Conservation (phyloP, 2,329 filamentous ascomycete species). For the Monilinia fructigena region DNA sequence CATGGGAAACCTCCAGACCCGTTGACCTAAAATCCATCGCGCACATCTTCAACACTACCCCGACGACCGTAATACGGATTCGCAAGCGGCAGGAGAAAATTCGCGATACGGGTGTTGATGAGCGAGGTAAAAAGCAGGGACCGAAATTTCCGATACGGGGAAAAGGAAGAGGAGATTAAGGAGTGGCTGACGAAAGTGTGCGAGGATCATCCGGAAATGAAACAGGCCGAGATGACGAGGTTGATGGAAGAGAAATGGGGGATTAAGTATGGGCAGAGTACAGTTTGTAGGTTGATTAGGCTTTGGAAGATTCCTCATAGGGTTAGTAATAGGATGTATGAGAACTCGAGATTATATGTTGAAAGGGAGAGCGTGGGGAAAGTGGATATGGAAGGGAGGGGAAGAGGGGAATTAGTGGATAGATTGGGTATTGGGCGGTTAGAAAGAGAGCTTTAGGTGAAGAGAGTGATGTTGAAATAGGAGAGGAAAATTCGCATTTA, state of each 20-base stretch:
- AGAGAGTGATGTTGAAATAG: constrained; percentile 10
- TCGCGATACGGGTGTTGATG: constrained; percentile 26
- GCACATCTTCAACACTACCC: constrained; percentile 27
- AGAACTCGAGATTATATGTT: not conserved
- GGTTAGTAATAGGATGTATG: not conserved
- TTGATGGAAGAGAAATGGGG: not conserved
- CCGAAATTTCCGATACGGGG: constrained; percentile 25
- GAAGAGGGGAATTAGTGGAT: constrained; percentile 4
- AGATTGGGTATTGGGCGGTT: constrained; percentile 16
- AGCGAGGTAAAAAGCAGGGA: constrained; percentile 24
- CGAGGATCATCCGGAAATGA: constrained; percentile 23
- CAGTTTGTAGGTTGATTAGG: not conserved
- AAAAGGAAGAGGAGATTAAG: constrained; percentile 22
- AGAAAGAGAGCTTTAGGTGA: constrained; percentile 19
- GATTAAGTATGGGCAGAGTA: not conserved
- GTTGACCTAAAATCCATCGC: constrained; percentile 23
- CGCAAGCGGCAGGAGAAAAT: constrained; percentile 23
- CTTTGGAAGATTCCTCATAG: not conserved
- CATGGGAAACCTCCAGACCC: not conserved
- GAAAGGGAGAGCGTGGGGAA: not conserved
- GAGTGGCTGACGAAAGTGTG: constrained; percentile 22
- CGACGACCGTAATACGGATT: constrained; percentile 25
- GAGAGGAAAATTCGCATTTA: constrained; percentile 23
- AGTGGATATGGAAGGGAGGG: constrained; percentile 1
- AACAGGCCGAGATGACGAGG: constrained; percentile 21